Conservation (phyloP, 768 basidiomycete species). For the Termitomyces sp. region DNA sequence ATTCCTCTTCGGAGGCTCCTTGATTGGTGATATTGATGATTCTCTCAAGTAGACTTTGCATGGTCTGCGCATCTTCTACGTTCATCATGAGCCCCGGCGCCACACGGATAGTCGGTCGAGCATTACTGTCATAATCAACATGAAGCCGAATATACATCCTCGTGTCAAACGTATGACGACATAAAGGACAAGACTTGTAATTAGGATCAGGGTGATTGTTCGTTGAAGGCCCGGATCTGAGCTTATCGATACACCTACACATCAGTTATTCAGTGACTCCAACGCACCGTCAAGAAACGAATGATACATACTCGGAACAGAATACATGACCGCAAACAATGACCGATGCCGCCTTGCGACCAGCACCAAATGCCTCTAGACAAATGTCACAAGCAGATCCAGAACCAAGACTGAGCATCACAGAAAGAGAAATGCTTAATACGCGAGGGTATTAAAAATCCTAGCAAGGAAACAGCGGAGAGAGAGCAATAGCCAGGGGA, state of each 20-base stretch:
- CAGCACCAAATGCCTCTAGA: slow-evolving; percentile 55
- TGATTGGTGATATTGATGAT: slow-evolving; percentile 51
- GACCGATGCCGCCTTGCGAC: slow-evolving; percentile 54
- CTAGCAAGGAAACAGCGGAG: neutral
- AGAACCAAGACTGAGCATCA: slow-evolving; percentile 63
- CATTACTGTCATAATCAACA: slow-evolving; percentile 45
- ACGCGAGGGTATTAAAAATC: slow-evolving; percentile 7
- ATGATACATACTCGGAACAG: slow-evolving; percentile 41
- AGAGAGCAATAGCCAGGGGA: neutral
- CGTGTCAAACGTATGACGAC: slow-evolving; percentile 49
- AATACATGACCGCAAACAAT: slow-evolving; percentile 74
- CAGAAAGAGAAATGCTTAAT: slow-evolving; percentile 15
- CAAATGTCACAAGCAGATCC: slow-evolving; percentile 77
- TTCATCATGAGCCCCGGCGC: slow-evolving; percentile 31
- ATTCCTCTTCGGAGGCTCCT: slow-evolving; percentile 48
- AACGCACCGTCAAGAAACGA: neutral
- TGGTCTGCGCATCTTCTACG: slow-evolving; percentile 23
- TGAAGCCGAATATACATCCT: slow-evolving; percentile 46
- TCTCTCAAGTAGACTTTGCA: slow-evolving; percentile 40
- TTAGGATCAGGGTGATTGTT: slow-evolving; percentile 5
- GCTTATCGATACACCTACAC: slow-evolving; percentile 51
- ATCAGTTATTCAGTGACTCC: slow-evolving; percentile 5
- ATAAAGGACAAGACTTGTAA: slow-evolving; percentile 51
- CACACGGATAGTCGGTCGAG: slow-evolving; percentile 19
- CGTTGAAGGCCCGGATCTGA: slow-evolving; percentile 32